These are phyloP conservation scores for Helenozyma baotianmanensis DNA, from an alignment of 805 yeast genomes.

Conservation along the genomic window DNA sequence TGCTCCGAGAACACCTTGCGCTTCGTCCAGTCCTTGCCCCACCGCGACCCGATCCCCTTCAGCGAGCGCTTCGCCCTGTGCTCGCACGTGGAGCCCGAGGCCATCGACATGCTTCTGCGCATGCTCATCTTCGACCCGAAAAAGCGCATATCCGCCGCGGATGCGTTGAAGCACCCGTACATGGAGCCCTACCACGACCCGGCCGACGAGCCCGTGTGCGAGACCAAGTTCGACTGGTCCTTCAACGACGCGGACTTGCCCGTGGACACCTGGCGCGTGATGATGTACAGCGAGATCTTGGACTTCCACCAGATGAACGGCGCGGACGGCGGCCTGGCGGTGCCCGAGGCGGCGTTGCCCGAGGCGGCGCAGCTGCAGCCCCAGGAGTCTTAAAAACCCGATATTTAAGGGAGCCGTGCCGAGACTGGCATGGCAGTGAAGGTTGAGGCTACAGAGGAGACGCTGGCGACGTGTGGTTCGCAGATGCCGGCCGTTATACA, in stretches of 20 bases:
- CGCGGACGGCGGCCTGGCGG: slow-evolving; percentile 13
- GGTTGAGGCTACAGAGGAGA: no score
- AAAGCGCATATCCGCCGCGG: slow-evolving; percentile 88
- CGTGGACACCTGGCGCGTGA: slow-evolving; percentile 96
- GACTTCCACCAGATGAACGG: slow-evolving; percentile 91
- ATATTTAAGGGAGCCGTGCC: no score
- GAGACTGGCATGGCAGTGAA: no score
- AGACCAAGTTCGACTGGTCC: slow-evolving; percentile 93
- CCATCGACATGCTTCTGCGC: slow-evolving; percentile 79
- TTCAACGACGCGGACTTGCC: slow-evolving; percentile 97
- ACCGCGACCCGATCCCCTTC: slow-evolving; percentile 87
- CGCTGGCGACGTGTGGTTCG: no score
- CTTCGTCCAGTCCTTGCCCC: slow-evolving; percentile 91
- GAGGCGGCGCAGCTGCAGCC: not conserved
- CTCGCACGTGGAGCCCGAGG: slow-evolving; percentile 41
- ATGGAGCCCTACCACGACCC: slow-evolving; percentile 96
- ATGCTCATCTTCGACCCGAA: slow-evolving; percentile 96
- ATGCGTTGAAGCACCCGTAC: slow-evolving; percentile 86
- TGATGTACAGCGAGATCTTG: slow-evolving; percentile 97
- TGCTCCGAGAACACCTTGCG: slow-evolving; percentile 92
- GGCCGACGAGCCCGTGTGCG: slow-evolving; percentile 93
- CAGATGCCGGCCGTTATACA: no score
- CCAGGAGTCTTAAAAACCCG: not conserved
- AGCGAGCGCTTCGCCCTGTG: slow-evolving; percentile 69
- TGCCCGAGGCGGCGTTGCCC: slow-evolving; percentile 1